These are phyloP conservation scores for Trypanosomatidae sp. DNA, from an alignment of 208 protist genomes.

Conservation along the genomic window DNA sequence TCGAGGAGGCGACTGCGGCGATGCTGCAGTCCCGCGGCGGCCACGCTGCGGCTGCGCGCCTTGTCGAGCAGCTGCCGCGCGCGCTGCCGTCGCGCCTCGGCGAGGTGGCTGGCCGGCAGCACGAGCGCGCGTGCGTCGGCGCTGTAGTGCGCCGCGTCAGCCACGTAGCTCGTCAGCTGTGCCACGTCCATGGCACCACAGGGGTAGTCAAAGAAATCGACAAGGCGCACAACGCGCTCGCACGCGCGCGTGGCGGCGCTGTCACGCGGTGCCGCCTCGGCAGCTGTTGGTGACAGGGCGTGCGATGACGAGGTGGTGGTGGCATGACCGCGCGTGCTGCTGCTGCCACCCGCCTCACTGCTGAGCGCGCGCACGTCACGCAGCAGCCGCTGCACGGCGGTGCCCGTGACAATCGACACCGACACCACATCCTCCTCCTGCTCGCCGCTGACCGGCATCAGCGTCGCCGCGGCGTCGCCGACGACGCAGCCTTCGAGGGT, in stretches of 20 bases:
- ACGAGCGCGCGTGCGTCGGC: constrained; percentile 20
- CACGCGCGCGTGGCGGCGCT: constrained; percentile 13
- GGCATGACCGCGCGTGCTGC: too few species aligned
- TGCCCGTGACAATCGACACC: constrained; percentile 25
- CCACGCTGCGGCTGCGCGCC: constrained; percentile 49
- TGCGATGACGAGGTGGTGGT: too few species aligned
- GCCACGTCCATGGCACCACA: constrained; percentile 47
- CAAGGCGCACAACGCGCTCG: constrained; percentile 44
- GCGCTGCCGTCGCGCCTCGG: constrained; percentile 19
- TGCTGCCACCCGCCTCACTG: too few species aligned
- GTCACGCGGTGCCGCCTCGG: too few species aligned
- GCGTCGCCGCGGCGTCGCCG: constrained; percentile 27
- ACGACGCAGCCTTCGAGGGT: constrained; percentile 37
- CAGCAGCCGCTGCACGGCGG: constrained; percentile 32
- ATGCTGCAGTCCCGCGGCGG: constrained; percentile 28
- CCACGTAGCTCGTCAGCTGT: constrained; percentile 19
- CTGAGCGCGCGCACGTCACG: constrained; percentile 31
- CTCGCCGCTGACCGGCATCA: constrained; percentile 13
- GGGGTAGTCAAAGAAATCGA: constrained; percentile 73
- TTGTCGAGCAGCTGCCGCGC: constrained; percentile 51
- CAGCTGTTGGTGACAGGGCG: too few species aligned
- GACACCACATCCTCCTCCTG: constrained; percentile 3
- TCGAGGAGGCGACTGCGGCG: constrained; percentile 47
- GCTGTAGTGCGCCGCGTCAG: constrained; percentile 23
- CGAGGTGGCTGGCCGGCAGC: constrained; percentile 20